Base-by-base conservation (phyloP, 495 filamentous ascomycete genomes). In the Neurospora sp. region DNA sequence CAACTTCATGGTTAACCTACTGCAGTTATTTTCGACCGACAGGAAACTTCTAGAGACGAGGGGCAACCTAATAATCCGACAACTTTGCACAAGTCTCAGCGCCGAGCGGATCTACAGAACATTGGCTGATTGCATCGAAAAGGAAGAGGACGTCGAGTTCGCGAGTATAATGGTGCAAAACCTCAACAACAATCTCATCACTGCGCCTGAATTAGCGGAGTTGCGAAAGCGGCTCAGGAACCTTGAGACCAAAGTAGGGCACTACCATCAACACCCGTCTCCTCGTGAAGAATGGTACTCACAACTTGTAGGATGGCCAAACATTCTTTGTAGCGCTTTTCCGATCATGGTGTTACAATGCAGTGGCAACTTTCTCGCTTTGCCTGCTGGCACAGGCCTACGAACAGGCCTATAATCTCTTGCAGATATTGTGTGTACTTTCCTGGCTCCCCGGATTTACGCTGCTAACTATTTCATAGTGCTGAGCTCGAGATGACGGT, bases 81-180 rank as follows among this genome's bases (percentile, higher is more conserved):
- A 98, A 80, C 86, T 99, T 31, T 99, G 94, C 80, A 87, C 95
- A 69, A 97, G 92, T 74, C 83, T 99, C 39, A 96, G 94, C 74
- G 90, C 96, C 1, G 96, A 98, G 80, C 89, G 94, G 69, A 99
- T 99, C 72, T 99, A 98, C 78, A 91, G 96, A 39, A 98, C 94
- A 5, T 82, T 99, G 69, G 96, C 96, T 65, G 96, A 98, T 74
- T 97, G 96, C 80, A 90, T 99, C 8, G 96, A 98, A 81, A 97
- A 96, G 74, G 96, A 99, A 80, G 95, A 98, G 84, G 96, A 99
- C 78, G 87, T 98, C 40, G 96, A 98, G 79, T 99, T 99, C 81
- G 94, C 96, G 20, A 97, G 94, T 75, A 99, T 98, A 76, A 99
- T 99, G 96, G 94, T 99, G 37, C 96, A 98, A 78, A 98, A 98